Evolutionary conservation across 192 early-diverging fungal species (phyloP).

Genomic region (Backusella morwellensis): DNA sequence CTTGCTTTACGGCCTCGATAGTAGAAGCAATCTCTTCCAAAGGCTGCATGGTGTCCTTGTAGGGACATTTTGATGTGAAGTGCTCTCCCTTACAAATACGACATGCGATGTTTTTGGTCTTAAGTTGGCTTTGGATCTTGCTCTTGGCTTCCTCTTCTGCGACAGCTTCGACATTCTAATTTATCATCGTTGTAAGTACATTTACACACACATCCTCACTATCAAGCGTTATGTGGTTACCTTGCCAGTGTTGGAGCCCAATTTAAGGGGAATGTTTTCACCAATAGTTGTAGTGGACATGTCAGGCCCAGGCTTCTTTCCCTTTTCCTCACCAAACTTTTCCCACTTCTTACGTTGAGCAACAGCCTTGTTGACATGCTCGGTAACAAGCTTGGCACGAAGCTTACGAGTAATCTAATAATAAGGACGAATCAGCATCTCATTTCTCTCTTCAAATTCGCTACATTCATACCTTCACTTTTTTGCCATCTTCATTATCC

Average conservation of each 20-base stretch:
- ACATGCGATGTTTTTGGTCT: slow-evolving; percentile 86
- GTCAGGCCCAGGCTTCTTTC: slow-evolving; percentile 81
- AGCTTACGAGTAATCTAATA: slow-evolving; percentile 76
- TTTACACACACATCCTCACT: background rate
- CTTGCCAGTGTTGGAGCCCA: slow-evolving; percentile 68
- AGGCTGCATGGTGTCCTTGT: slow-evolving; percentile 91
- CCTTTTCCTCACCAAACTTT: slow-evolving; percentile 90
- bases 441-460: background rate
- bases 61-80: slow-evolving; percentile 96
- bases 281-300: slow-evolving; percentile 84
- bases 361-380: slow-evolving; percentile 84
- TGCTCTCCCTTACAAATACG: slow-evolving; percentile 97
- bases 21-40: slow-evolving; percentile 63
- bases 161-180: slow-evolving; percentile 30
- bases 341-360: slow-evolving; percentile 89
- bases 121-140: slow-evolving; percentile 54
- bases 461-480: slow-evolving; percentile 66
- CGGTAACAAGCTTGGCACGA: slow-evolving; percentile 72
- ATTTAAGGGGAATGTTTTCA: slow-evolving; percentile 84
- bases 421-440: background rate
- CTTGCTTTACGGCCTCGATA: slow-evolving; percentile 41
- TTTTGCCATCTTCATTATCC: slow-evolving; percentile 89
- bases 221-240: slow-evolving; percentile 9
- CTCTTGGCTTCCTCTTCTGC: slow-evolving; percentile 64
- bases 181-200: background rate